Evolutionary conservation across 805 yeast species (phyloP), one percentile per base, ranked within the genome.

Genomic region (Yamadazyma kitorensis): DNA sequence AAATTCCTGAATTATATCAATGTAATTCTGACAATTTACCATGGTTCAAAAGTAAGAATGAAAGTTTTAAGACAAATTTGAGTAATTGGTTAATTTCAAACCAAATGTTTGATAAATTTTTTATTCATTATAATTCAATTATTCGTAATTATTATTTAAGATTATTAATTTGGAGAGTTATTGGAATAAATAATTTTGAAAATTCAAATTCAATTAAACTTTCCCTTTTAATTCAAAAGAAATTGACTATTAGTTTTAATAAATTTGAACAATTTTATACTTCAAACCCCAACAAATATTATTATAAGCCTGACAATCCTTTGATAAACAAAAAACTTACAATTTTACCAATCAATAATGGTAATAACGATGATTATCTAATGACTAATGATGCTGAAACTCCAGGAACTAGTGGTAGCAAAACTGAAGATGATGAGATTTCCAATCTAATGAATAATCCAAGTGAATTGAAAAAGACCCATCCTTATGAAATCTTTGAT

Each of bases 61-160:
- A 65, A 37, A 61, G 78, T 26, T 51, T 72, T 30, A 67, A 78
- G 39, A 61, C 66, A 47, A 73, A 73, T 45, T 57, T 79, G 33
- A 60, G 76, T 4, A 49, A 57, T 13, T 82, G 82, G 80, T 52
- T 85, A 21, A 57, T 82, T 6, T 66, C 74, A 3, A 52, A 61
- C 4, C 45, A 51, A 1, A 59, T 64, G 21, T 85, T 89, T 82
- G 57, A 57, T 21, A 61, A 66, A 30, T 74, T 73, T 40, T 78
- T 86, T 48, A 72, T 80, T 24, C 94, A 87, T 56, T 87, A 94
- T 86, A 74, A 79, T 48, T 88, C 95, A 3, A 55, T 86, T 12
- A 79, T 85, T 16, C 64, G 95, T 23, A 72, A 82, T 4, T 83
- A 79, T 48, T 86, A 79, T 53, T 65, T 74, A 30, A 64, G 88